phyloP scores from a whole-genome alignment of 2,329 filamentous ascomycete species.

The Lasiodiplodia citricola region DNA sequence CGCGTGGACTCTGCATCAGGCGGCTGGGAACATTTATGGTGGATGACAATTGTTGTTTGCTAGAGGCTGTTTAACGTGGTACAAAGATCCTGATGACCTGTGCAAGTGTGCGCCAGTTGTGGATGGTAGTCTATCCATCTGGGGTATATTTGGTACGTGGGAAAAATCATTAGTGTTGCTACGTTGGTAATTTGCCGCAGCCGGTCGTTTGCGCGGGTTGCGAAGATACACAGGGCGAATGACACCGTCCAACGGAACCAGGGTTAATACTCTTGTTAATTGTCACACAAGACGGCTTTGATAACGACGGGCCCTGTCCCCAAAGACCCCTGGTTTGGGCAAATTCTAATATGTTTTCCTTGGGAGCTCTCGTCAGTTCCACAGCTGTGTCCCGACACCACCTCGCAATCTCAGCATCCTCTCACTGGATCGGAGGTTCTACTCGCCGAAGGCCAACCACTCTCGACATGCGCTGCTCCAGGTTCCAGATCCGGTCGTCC shows the following conservation, averaged over 20 bases:
- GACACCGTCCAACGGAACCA: background rate
- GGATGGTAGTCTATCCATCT: background rate
- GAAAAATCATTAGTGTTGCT: background rate
- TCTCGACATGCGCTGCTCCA: conserved; percentile 25
- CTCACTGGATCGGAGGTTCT: background rate
- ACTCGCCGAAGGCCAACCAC: conserved; percentile 25
- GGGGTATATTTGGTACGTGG: background rate
- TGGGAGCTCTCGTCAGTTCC: background rate
- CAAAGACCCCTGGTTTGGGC: background rate
- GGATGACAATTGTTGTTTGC: background rate
- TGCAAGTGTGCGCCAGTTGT: background rate
- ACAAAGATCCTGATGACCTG: background rate
- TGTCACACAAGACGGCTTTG: conserved; percentile 4
- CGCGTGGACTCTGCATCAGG: background rate
- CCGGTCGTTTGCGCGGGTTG: conserved; percentile 1
- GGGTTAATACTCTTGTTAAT: background rate
- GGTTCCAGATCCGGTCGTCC: conserved; percentile 23
- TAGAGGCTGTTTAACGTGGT: background rate
- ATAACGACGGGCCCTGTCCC: background rate
- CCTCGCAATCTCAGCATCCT: background rate
- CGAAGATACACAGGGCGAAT: conserved; percentile 1
- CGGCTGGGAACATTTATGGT: background rate
- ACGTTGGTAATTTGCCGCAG: background rate
- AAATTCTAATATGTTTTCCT: background rate
- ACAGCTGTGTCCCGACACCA: background rate